phyloP scores from a whole-genome alignment of 2,329 filamentous ascomycete genomes.

The Venturia effusa region DNA sequence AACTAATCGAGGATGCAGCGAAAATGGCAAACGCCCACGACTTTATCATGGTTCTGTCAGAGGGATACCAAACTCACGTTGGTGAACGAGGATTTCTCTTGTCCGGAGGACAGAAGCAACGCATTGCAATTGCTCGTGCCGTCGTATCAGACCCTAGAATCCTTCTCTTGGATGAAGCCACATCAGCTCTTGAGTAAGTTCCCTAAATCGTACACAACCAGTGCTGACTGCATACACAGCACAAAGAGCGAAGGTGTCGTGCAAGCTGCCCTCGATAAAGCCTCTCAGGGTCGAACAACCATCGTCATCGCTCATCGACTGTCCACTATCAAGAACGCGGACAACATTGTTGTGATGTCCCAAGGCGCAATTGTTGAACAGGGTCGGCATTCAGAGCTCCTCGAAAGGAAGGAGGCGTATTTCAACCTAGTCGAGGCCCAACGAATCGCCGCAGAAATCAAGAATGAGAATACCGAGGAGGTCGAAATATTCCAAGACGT shows the following conservation, averaged over 20 bases:
- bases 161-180: conserved; percentile 88
- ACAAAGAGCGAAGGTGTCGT: conserved; percentile 92
- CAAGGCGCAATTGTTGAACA: conserved; percentile 82
- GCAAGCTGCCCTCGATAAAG: conserved; percentile 81
- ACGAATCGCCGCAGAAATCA: conserved; percentile 54
- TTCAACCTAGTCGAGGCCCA: conserved; percentile 81
- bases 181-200: conserved; percentile 65
- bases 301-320: conserved; percentile 94
- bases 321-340: conserved; percentile 85
- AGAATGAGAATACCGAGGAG: conserved; percentile 24
- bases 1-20: conserved; percentile 69
- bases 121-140: conserved; percentile 86
- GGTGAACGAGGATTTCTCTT: conserved; percentile 88
- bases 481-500: conserved; percentile 23
- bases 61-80: conserved; percentile 90
- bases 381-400: conserved; percentile 71
- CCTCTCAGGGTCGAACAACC: conserved; percentile 77
- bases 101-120: conserved; percentile 92
- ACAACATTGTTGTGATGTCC: conserved; percentile 93
- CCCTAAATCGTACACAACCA: background rate
- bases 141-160: conserved; percentile 88
- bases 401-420: conserved; percentile 64
- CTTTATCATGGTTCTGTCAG: conserved; percentile 71
- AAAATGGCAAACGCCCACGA: conserved; percentile 91
- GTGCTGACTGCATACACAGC: conserved; percentile 8